Base-by-base conservation (phyloP, 73 alveolate genomes). In the Paramecium caudatum region DNA sequence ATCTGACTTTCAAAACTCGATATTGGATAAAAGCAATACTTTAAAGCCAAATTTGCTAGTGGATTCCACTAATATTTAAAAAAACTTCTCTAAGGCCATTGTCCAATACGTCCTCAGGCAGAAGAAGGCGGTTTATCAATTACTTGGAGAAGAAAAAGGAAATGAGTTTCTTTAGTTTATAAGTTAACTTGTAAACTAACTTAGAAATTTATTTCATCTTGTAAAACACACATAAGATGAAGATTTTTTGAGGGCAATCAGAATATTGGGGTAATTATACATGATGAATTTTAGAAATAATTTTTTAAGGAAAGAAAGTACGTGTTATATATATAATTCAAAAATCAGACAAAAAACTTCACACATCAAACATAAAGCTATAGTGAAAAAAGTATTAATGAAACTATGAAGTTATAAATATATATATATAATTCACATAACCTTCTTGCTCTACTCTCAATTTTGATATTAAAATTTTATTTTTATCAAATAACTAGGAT, bases 341-440 rank as follows among this genome's bases (percentile, higher is more conserved):
- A 74, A 74, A 41, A 74, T 74, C 36, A 19, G 47, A 12, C 32
- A 74, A 16, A 74, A 74, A 45, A 74, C 88, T 1, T 21, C 34
- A 21, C 88, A 74, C 88, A 41, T 74, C 17, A 74, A 74, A 46
- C 43, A 45, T 46, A 41, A 41, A 9, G 21, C 62, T 3, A 74
- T 41, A 19, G 68, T 74, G 5, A 74, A 74, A 21, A 74, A 74
- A 39, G 47, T 19, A 30, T 37, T 74, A 27, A 21, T 74, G 19
- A 74, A 74, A 74, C 65, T 37, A 41, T 74, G 88, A 74, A 74
- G 15, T 68, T 33, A n/a, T n/a, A n/a, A n/a, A n/a, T n/a, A n/a
- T n/a, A n/a, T n/a, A n/a, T n/a, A n/a, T n/a, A n/a, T n/a, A n/a
- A n/a, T n/a, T n/a, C n/a, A n/a, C n/a, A n/a, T n/a, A n/a, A n/a